Base-by-base conservation (phyloP, 306 rosid species). In the Pterocarpus macrocarpus region DNA sequence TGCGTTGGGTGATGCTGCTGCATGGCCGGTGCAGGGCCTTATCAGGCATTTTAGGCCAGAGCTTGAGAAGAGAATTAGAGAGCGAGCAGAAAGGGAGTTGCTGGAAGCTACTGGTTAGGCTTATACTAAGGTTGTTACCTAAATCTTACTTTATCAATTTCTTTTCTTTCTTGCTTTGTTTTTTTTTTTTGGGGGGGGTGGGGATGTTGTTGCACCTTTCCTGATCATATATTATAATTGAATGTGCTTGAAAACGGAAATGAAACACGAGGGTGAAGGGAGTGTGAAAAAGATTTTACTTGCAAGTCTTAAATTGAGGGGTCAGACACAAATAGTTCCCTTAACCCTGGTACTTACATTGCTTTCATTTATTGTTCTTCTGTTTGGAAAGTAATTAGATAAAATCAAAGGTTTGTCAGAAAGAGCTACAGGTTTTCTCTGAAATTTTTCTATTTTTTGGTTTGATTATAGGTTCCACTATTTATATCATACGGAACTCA, bases 1-100 rank as follows among this genome's bases (percentile, higher is more conserved):
- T 71, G 99, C 99, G 59, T 84, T 95, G 85, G 99, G 99, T 45
- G 99, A 93, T 80, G 99, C 99, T 85, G 99, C 99, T 71, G 99
- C 99, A 62, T 95, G 99, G 99, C 99, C 99, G 7, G 99, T 95
- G 87, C 99, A 95, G 86, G 99, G 99, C 78, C 97, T 95, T 80
- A 95, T 95, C 71, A 87, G 94, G 91, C 97, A 95, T 85, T 95
- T 95, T 86, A 91, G 99, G 88, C 99, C 99, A 2, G 99, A 95
- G 87, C 92, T 95, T 80, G 97, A 95, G 92, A 91, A 97, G 87
- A 93, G 98, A 86, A 95, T 95, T 81, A 92, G 81, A 77, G 96
- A 92, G 84, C 90, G 84, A 53, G 99, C 99, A 22, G 91, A 95
- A 77, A 87, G 87, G 92, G 98, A 93, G 89, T 84, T 93, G 87